phyloP scores from a whole-genome alignment of 202 grass and related monocot species.

The Brachypodium distachyon region DNA sequence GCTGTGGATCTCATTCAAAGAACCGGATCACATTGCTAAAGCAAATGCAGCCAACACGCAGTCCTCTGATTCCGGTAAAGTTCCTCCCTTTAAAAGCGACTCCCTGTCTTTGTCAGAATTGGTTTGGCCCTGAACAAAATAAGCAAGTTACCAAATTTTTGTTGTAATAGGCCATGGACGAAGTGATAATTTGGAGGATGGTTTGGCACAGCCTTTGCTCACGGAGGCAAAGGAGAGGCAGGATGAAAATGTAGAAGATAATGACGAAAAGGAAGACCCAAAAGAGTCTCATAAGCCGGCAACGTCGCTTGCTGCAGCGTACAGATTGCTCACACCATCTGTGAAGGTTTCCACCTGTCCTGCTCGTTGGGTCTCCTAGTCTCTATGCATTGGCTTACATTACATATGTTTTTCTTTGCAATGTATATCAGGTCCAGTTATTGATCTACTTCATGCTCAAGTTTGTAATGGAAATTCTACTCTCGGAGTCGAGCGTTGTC shows the following conservation, averaged over 20 bases:
- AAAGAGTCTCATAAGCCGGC: constrained; percentile 51
- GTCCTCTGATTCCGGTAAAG: constrained; percentile 44
- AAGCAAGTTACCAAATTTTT: background rate
- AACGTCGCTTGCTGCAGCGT: constrained; percentile 69
- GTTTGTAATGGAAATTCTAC: constrained; percentile 91
- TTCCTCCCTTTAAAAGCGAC: background rate
- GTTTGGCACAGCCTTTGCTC: constrained; percentile 57
- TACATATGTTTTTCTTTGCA: background rate
- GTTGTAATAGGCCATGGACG: constrained; percentile 25
- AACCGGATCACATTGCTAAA: constrained; percentile 34
- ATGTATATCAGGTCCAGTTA: constrained; percentile 63
- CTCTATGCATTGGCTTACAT: background rate
- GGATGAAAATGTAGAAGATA: constrained; percentile 58
- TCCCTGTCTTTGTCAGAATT: background rate
- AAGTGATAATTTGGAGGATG: constrained; percentile 53
- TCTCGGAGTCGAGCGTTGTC: constrained; percentile 90
- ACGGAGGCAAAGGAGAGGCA: constrained; percentile 37
- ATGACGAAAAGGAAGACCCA: constrained; percentile 43
- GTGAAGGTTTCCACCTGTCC: constrained; percentile 50
- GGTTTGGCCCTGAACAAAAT: background rate
- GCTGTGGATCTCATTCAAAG: constrained; percentile 76
- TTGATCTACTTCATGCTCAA: constrained; percentile 98
- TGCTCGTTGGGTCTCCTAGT: background rate
- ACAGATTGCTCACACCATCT: constrained; percentile 84
- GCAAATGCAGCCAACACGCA: constrained; percentile 8